Evolutionary conservation across 176 grass and related monocot species (phyloP).

Genomic region (Raddia distichophylla): DNA sequence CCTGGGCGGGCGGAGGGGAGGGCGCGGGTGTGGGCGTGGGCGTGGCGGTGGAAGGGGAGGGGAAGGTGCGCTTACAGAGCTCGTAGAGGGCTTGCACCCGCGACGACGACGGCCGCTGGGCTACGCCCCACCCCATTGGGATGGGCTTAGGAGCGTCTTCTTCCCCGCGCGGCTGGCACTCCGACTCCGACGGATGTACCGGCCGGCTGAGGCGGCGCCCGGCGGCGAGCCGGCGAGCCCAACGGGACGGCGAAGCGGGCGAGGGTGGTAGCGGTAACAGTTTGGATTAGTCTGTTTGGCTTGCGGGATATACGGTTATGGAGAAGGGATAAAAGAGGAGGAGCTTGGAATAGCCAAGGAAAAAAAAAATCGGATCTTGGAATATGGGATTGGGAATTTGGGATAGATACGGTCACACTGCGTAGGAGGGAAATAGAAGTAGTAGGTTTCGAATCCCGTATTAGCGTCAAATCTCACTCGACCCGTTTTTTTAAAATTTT

Average conservation of each 20-base stretch:
- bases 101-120: conserved; percentile 41
- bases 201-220: neutral
- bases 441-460: no score
- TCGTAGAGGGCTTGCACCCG: conserved; percentile 69
- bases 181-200: neutral
- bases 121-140: conserved; percentile 45
- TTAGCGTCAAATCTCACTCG: no score
- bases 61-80: conserved; percentile 73
- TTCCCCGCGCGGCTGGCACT: neutral
- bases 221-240: neutral
- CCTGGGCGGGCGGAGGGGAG: conserved; percentile 32
- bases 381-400: no score
- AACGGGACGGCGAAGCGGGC: neutral
- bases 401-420: no score
- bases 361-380: no score
- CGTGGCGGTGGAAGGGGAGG: conserved; percentile 24
- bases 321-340: no score
- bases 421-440: no score
- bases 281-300: no score
- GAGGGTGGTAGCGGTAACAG: no score
- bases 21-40: neutral
- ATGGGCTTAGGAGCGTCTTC: neutral
- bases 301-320: no score
- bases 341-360: no score
- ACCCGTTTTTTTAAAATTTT: no score